Base-by-base conservation (phyloP, 2,329 filamentous ascomycete genomes). In the Diaporthe eres region DNA sequence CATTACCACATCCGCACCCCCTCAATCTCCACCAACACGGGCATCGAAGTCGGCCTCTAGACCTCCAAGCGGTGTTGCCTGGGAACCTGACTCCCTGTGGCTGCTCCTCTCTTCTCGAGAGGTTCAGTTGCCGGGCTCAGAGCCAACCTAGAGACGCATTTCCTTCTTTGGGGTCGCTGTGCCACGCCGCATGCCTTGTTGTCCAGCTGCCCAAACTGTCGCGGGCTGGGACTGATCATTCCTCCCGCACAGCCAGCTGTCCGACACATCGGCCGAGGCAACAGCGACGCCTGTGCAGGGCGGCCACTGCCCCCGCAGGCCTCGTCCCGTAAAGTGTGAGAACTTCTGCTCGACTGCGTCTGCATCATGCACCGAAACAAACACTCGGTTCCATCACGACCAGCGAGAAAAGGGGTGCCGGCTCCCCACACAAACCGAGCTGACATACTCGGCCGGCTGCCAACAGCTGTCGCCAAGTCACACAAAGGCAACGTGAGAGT, bases 21-120 rank as follows among this genome's bases (percentile, higher is more conserved):
- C 31, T 17, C 53, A 51, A 67, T 3, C 22, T n/a, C 6, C 4
- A 51, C 13, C 9, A 67, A 15, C 3, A 55, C 31, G 75, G 65
- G 67, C 72, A 63, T 39, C 67, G 65, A 72, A 76, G 67, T 60
- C 75, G 58, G 75, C 63, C 67, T 74, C 75, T 76, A 68, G 51
- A 71, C 74, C 74, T 76, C 74, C 74, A 71, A 39, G 74, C 42
- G 74, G 74, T 76, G 70, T 73, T 73, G 74, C 71, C 71, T 71
- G 74, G 74, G 63, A 76, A 76, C 71, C 74, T 76, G 74, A 42
- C 55, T n/a, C 47, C 10, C 28, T 31, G 12, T 19, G n/a, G 37
- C 34, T 47, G 9, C 22, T 28, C 25, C 44, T 34, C 3, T 44
- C 42, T 31, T 12, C 58, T 31, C 25, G 55, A 34, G 44, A 44